These are phyloP conservation scores for Tilletia horrida DNA, from an alignment of 1,284 basidiomycete species.

Conservation along the genomic window DNA sequence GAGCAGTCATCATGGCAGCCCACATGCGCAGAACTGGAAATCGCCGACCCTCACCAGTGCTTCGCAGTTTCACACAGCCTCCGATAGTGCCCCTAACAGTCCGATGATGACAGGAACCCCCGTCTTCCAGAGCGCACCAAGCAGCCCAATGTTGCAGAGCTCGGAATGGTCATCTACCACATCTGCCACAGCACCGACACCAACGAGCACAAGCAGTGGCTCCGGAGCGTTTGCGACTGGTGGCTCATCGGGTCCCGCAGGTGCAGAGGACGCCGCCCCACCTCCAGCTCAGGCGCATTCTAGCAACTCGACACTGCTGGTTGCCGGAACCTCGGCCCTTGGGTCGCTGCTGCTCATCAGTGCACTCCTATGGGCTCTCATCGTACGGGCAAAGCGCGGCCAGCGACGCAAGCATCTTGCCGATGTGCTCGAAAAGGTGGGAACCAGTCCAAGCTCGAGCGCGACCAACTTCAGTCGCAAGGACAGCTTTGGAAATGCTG, in stretches of 20 bases:
- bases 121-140: conserved; percentile 2
- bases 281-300: background rate
- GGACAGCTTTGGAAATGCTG: conserved; percentile 4
- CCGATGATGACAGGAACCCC: conserved; percentile 11
- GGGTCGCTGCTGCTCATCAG: conserved; percentile 13
- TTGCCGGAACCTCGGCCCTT: conserved; percentile 6
- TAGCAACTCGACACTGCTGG: background rate
- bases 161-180: conserved; percentile 3
- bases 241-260: no score
- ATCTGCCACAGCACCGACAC: background rate
- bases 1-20: no score
- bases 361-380: conserved; percentile 13
- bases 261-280: background rate
- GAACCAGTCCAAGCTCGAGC: conserved; percentile 16
- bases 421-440: conserved; percentile 3
- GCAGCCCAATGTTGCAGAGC: conserved; percentile 6
- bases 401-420: conserved; percentile 12
- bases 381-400: background rate
- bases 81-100: background rate
- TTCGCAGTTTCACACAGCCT: background rate
- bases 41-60: background rate
- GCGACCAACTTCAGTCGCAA: background rate
- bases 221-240: background rate
- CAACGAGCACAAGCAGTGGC: background rate
- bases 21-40: background rate